Base-by-base conservation (phyloP, 192 early-diverging fungal genomes). In the Gonapodya sp. region DNA sequence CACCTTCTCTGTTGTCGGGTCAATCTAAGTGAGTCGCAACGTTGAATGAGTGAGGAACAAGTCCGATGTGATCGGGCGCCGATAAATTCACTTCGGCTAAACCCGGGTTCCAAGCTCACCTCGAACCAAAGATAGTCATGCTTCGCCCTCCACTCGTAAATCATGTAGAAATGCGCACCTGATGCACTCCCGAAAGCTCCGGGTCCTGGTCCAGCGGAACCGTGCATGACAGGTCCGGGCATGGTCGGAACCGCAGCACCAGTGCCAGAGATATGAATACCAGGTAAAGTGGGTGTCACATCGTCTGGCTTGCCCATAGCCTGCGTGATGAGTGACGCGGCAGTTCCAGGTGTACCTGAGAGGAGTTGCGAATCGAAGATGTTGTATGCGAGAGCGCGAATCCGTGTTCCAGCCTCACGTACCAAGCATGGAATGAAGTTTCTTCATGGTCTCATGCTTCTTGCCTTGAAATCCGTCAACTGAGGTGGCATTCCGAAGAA, bases 261-360 rank as follows among this genome's bases (percentile, higher is more conserved):
- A 34, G 18, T 33, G 34, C 34, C 31, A 33, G 75, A 16, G 31
- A 31, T 33, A 33, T 77, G 75, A 8, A 77, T 34, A 34, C 75
- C 75, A 2, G 75, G 75, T 33, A 77, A 34, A 16, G 18, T 18
- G 8, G 75, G 30, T 18, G 75, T 16, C 18, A 34, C 34, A 2
- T 18, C 75, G 31, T 77, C 75, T 33, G 75, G 75, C 8, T 18
- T 18, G 8, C 75, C 75, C 75, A 77, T 77, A 33, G 75, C 75
- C 31, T 77, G 30, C 18, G 34, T 34, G 2, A 77, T 33, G 8
- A 77, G 75, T 34, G 75, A 77, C 2, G 75, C 75, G 8, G 75
- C 18, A 14, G 75, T 77, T 18, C 75, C 75, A 31, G 75, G 75
- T 18, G 8, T 64, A 8, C 46, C 46, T 64, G 46, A 16, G 8